phyloP scores from a whole-genome alignment of 2,329 filamentous ascomycete genomes.

The Cercospora sp. region DNA sequence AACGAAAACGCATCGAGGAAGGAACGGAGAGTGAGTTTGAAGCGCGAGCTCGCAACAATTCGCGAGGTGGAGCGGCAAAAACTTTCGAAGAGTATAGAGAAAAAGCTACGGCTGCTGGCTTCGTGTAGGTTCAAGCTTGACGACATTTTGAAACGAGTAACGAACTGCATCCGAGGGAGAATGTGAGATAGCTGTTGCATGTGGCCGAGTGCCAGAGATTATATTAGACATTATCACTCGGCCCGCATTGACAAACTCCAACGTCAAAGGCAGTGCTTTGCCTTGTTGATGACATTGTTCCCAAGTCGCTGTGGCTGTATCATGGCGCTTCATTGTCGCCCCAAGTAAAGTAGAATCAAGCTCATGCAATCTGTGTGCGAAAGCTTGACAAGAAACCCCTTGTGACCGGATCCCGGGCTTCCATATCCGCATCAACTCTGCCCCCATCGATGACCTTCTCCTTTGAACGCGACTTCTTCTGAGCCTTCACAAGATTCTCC shows the following conservation, averaged over 20 bases:
- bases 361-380: slow-evolving; percentile 15
- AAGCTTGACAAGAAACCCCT: slow-evolving; percentile 20
- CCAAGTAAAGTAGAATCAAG: slow-evolving; percentile 2
- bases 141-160: background rate
- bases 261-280: background rate
- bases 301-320: background rate
- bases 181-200: background rate
- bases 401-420: slow-evolving; percentile 6
- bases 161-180: background rate
- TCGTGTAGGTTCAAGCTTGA: slow-evolving; percentile 19
- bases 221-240: background rate
- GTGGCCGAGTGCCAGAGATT: background rate
- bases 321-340: background rate
- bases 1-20: slow-evolving; percentile 36
- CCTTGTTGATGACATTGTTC: background rate
- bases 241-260: background rate
- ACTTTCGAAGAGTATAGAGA: slow-evolving; percentile 52
- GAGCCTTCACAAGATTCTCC: background rate
- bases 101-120: slow-evolving; percentile 42
- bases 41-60: slow-evolving; percentile 34
- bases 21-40: slow-evolving; percentile 34
- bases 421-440: background rate
- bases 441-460: background rate
- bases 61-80: slow-evolving; percentile 35
- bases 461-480: background rate